phyloP scores from a whole-genome alignment of 208 protist species.

The Acanthamoeba triangularis region DNA sequence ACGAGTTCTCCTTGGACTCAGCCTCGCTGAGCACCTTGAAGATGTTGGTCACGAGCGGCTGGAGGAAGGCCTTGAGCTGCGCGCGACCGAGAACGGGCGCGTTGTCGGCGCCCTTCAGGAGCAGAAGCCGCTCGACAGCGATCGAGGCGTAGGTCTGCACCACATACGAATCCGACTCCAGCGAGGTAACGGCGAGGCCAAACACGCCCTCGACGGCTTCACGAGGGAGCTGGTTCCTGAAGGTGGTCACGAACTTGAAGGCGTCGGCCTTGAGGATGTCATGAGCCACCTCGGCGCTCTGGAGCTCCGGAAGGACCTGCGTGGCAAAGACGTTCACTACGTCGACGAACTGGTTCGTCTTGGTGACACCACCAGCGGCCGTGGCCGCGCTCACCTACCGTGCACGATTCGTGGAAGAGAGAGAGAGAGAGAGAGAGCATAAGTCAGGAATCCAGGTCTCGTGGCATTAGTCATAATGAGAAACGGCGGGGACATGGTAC shows the following conservation, averaged over 20 bases:
- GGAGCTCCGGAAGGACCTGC: slow-evolving; percentile 95
- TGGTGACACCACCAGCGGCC: slow-evolving; percentile 50
- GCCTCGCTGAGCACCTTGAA: slow-evolving; percentile 15
- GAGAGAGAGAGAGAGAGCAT: too few species aligned
- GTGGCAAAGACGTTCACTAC: slow-evolving; percentile 94
- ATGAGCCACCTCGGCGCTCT: slow-evolving; percentile 79
- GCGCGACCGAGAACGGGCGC: slow-evolving; percentile 84
- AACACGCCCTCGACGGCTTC: slow-evolving; percentile 86
- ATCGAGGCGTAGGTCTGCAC: slow-evolving; percentile 96
- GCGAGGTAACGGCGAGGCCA: slow-evolving; percentile 89
- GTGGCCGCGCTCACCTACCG: slow-evolving; percentile 3
- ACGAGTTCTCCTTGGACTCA: slow-evolving; percentile 64
- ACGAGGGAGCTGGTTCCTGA: slow-evolving; percentile 94
- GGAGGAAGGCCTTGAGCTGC: slow-evolving; percentile 46
- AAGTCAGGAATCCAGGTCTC: not conserved
- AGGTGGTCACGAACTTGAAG: slow-evolving; percentile 96
- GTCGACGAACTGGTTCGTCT: slow-evolving; percentile 91
- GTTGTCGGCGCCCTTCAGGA: slow-evolving; percentile 87
- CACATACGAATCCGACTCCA: slow-evolving; percentile 92
- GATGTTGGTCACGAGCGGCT: slow-evolving; percentile 52
- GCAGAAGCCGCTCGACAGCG: slow-evolving; percentile 95
- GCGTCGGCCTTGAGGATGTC: slow-evolving; percentile 97
- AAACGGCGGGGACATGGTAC: slow-evolving; percentile 83
- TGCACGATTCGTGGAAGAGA: too few species aligned
- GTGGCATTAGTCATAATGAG: slow-evolving; percentile 87